Evolutionary conservation across 2,329 filamentous ascomycete genomes (phyloP), one percentile per base, ranked within the genome.

Genomic region (Lachnellula subtilissima): DNA sequence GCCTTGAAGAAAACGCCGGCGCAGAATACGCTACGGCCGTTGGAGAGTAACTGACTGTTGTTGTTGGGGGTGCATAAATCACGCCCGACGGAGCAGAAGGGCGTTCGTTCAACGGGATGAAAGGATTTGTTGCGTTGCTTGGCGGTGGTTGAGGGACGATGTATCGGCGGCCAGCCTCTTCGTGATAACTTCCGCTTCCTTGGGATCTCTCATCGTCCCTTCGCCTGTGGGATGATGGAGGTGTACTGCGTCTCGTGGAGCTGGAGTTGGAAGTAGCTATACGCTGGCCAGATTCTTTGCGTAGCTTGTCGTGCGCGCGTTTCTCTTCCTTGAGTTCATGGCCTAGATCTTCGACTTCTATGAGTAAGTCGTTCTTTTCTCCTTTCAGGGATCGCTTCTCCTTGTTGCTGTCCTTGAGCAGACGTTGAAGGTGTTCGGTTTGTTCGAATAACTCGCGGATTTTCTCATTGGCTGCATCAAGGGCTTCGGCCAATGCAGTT

Each of bases 401-500:
- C 42, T 58, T 56, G 50, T 67, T 63, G 53, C 62, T 64, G 2
- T 67, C 59, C 4, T 49, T 52, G 11, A 67, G 53, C 5, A 52
- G 11, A 22, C 36, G 47, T 40, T 64, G 55, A 15, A 67, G 47
- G 5, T 58, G 19, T 2, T 39, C 40, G 12, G 58, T 58, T 8
- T 32, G 42, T 6, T 46, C 43, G 28, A 65, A 53, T 11, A 64
- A 52, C 3, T 49, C 22, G 9, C 39, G 45, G 52, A 67, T 64
- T 23, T 48, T 54, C 8, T 62, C 62, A 37, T 66, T 58, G 17
- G 65, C 64, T 9, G 64, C 59, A 45, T 61, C 57, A 22, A 67
- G 61, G 2, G 66, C 66, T 56, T 68, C 63, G 54, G 60, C 57
- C 1, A 65, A 40, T 5, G 60, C 61, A 14, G 45, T 52, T 5